Conservation (phyloP, 345 rosid genomes). For the Sisymbrium irio region DNA sequence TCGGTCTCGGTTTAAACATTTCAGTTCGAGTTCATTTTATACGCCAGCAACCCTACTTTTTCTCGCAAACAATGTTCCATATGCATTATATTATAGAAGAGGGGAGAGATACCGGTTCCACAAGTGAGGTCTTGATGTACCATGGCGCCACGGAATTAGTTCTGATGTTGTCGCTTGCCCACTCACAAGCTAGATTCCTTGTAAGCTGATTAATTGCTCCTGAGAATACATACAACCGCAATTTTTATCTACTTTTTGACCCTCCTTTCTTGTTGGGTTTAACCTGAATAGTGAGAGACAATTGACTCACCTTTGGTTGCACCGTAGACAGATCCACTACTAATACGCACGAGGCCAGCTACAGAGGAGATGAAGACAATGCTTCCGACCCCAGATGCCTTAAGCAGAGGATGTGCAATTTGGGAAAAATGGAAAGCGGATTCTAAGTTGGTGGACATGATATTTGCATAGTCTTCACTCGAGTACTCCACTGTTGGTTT, state of each 20-base stretch:
- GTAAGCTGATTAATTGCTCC: slow-evolving; percentile 86
- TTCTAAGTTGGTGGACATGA: slow-evolving; percentile 73
- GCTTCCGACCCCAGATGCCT: slow-evolving; percentile 77
- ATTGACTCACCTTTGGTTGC: slow-evolving; percentile 61
- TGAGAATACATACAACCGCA: slow-evolving; percentile 19
- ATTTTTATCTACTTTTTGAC: not conserved
- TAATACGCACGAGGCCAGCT: slow-evolving; percentile 45
- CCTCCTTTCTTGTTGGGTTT: not conserved
- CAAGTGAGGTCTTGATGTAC: slow-evolving; percentile 80
- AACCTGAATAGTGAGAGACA: not conserved
- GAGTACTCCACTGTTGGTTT: slow-evolving; percentile 74
- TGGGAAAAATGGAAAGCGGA: slow-evolving; percentile 78
- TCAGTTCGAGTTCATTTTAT: not conserved
- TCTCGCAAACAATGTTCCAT: not conserved
- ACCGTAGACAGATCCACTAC: slow-evolving; percentile 69
- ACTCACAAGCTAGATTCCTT: slow-evolving; percentile 80
- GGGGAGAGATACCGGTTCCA: slow-evolving; percentile 48
- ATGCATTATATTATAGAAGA: not conserved
- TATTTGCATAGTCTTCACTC: slow-evolving; percentile 53
- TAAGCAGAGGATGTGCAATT: slow-evolving; percentile 78
- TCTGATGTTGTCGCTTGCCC: slow-evolving; percentile 92
- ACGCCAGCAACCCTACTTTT: not conserved
- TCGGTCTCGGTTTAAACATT: not conserved
- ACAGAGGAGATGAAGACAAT: slow-evolving; percentile 89
- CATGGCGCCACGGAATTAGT: slow-evolving; percentile 79